phyloP scores from a whole-genome alignment of 2,329 filamentous ascomycete species.

The Aspergillus alliaceus region DNA sequence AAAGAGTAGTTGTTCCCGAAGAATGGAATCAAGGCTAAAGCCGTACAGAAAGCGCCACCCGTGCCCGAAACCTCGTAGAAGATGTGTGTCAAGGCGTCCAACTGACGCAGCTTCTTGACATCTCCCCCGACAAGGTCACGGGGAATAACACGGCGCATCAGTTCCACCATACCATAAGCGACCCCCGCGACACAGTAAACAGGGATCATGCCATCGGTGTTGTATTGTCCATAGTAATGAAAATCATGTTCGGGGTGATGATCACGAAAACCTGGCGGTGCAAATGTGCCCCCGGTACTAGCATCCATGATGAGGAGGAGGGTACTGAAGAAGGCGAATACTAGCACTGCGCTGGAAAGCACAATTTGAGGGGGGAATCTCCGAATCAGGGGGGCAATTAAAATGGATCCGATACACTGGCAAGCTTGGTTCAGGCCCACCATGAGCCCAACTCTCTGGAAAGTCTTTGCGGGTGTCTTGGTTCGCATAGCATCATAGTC shows the following conservation, averaged over 20 bases:
- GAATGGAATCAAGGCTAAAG: constrained; percentile 13
- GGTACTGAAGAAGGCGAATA: constrained; percentile 15
- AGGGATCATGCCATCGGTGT: constrained; percentile 16
- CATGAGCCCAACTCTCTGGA: constrained; percentile 19
- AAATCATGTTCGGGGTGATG: constrained; percentile 16
- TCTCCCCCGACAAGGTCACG: constrained; percentile 15
- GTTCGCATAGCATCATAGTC: constrained; percentile 15
- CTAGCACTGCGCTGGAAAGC: constrained; percentile 10
- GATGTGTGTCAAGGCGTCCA: constrained; percentile 16
- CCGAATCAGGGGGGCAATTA: constrained; percentile 16
- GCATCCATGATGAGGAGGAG: constrained; percentile 18
- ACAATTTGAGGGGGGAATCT: constrained; percentile 15
- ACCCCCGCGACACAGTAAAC: constrained; percentile 15
- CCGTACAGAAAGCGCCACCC: constrained; percentile 14
- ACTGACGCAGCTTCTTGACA: constrained; percentile 14
- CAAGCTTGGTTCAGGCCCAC: constrained; percentile 16
- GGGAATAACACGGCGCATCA: constrained; percentile 17
- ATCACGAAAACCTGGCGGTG: constrained; percentile 5
- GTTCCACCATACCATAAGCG: constrained; percentile 17
- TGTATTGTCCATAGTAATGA: constrained; percentile 16
- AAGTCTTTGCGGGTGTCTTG: constrained; percentile 12
- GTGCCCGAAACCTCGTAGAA: constrained; percentile 16
- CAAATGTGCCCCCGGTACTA: constrained; percentile 14
- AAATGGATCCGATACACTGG: constrained; percentile 17
- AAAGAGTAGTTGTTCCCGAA: constrained; percentile 18